These are phyloP conservation scores for Dioscorea cayenensis DNA, from an alignment of 116 monocot genomes.

Conservation along the genomic window DNA sequence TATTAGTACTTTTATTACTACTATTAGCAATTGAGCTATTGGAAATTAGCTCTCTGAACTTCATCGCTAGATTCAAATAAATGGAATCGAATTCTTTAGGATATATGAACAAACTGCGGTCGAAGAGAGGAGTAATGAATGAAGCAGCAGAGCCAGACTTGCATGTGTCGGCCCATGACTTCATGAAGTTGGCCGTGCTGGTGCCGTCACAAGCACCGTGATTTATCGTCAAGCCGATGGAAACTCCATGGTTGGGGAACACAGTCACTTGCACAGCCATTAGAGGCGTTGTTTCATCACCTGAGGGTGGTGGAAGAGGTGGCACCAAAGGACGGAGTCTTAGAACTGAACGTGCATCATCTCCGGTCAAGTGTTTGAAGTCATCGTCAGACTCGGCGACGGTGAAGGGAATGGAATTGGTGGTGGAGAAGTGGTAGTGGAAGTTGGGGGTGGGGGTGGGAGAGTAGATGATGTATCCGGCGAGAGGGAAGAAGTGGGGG, in stretches of 20 bases:
- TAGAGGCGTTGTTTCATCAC: background rate
- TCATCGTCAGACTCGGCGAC: slow-evolving; percentile 16
- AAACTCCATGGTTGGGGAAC: slow-evolving; percentile 30
- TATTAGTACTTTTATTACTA: background rate
- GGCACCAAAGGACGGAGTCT: slow-evolving; percentile 12
- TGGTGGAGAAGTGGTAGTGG: slow-evolving; percentile 2
- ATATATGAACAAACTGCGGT: slow-evolving; percentile 20
- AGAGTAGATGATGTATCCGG: slow-evolving; percentile 16
- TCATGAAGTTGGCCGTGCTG: slow-evolving; percentile 30
- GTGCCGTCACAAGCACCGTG: slow-evolving; percentile 43
- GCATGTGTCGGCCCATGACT: slow-evolving; percentile 32
- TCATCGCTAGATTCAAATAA: background rate
- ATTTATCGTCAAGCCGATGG: slow-evolving; percentile 23
- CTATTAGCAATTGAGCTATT: too few relatives aligned
- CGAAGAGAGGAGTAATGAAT: slow-evolving; percentile 8
- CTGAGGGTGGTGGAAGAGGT: background rate
- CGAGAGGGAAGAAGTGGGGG: slow-evolving; percentile 42
- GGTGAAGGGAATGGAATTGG: slow-evolving; percentile 14
- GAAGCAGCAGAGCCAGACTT: background rate
- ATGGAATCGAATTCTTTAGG: background rate
- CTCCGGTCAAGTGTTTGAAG: slow-evolving; percentile 8
- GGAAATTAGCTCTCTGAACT: background rate
- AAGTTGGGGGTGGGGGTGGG: background rate
- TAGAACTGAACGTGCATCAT: slow-evolving; percentile 4
- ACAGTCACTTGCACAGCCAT: slow-evolving; percentile 34